Percentiles rank a stretch among this genome's conserved stretches.
Evolutionary conservation across 306 rosid species (phyloP).

Genomic region (Vigna hirtella): DNA sequence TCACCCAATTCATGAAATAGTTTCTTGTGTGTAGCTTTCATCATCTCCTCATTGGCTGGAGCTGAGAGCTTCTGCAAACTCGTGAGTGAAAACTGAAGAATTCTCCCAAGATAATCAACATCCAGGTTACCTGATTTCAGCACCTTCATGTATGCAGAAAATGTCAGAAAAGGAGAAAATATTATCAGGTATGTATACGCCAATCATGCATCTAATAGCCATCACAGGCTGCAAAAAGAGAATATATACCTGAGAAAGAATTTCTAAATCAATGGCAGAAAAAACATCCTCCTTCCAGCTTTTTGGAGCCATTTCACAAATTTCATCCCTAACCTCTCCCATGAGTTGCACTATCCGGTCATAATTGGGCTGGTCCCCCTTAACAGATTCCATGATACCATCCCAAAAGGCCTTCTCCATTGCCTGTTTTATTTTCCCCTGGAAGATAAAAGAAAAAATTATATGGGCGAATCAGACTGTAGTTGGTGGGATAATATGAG

Average conservation of each 20-base stretch:
- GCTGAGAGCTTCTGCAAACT: slow-evolving; percentile 88
- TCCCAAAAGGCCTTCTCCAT: slow-evolving; percentile 98
- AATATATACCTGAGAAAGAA: slow-evolving; percentile 74
- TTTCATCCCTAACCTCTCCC: slow-evolving; percentile 89
- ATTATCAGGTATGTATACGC: slow-evolving; percentile 26
- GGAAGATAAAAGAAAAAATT: slow-evolving; percentile 30
- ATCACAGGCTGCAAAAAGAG: slow-evolving; percentile 31
- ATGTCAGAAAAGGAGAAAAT: slow-evolving; percentile 32
- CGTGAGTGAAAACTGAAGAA: slow-evolving; percentile 78
- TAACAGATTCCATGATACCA: slow-evolving; percentile 75
- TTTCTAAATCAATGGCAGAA: slow-evolving; percentile 78
- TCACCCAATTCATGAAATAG: slow-evolving; percentile 71
- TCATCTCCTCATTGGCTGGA: slow-evolving; percentile 72
- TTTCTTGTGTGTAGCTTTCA: slow-evolving; percentile 62
- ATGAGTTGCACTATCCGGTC: slow-evolving; percentile 73
- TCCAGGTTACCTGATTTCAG: slow-evolving; percentile 83
- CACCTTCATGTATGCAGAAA: slow-evolving; percentile 56
- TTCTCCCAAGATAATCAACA: slow-evolving; percentile 80
- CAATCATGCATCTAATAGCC: slow-evolving; percentile 18
- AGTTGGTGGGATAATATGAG: slow-evolving; percentile 1
- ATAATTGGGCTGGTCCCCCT: slow-evolving; percentile 72
- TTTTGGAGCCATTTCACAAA: slow-evolving; percentile 84
- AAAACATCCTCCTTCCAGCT: slow-evolving; percentile 79
- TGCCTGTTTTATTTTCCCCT: slow-evolving; percentile 74
- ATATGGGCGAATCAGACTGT: slow-evolving; percentile 3